Base-by-base conservation (phyloP, 139 green algal genomes). In the Chlorella sp. region DNA sequence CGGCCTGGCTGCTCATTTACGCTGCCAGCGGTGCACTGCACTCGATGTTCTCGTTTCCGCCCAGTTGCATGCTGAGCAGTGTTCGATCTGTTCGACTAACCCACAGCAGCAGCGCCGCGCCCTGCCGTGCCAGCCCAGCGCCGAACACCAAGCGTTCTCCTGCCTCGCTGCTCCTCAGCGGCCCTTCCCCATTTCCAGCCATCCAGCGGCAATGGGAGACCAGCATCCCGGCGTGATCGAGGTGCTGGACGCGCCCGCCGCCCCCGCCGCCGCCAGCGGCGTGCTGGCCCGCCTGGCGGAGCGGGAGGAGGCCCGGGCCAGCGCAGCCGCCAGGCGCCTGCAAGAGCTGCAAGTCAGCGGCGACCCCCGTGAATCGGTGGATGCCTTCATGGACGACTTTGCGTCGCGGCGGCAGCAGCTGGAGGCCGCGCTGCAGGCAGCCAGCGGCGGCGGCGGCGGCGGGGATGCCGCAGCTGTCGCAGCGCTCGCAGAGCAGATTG, bases 331-430 rank as follows among this genome's bases (percentile, higher is more conserved):
- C 1, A 62, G 32, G 16, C 64, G 85, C 0, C 51, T 75, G 1
- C 34, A 89, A 21, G 78, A 82, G 56, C 28, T 85, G 18, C 36
- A 79, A 1, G 56, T 74, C 51, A 41, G 18, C 20, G 51, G 55
- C 28, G 70, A 84, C 47, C 67, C 74, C 1, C 47, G 39, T 11
- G 85, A 89, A n/a, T 86, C 79, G 20, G 68, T 73, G 51, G 51
- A 83, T 7, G 51, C 32, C 28, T 89, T 89, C 60, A 36, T 89
- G 47, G 51, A 51, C 5, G 56, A 82, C 9, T 89, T 89, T 64
- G 30, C 51, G 4, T 17, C 28, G 5, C 65, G 55, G 38, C 55
- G 81, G 36, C 39, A 69, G 65, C 7, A 32, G 28, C 67, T 86
- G 23, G 65, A 80, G 4, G 34, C 65, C 0, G 55, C 34, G 32